These are phyloP conservation scores for Corymbia citriodora DNA, from an alignment of 441 rosid species.

Conservation along the genomic window DNA sequence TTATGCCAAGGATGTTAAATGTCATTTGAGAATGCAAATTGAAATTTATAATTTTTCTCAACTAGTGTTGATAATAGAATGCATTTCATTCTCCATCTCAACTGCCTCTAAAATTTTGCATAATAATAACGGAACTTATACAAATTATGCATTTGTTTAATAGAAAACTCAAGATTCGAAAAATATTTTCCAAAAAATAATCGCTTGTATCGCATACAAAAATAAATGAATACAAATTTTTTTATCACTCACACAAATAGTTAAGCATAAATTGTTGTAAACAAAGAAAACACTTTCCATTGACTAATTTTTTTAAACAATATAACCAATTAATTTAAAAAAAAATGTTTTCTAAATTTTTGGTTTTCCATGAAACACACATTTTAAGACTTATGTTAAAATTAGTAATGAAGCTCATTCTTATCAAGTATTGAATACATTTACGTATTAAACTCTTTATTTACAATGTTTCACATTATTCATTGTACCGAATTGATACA, in stretches of 20 bases:
- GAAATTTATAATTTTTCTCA: neutral
- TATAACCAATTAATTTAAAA: rapidly evolving
- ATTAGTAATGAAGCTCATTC: neutral
- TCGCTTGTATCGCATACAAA: rapidly evolving
- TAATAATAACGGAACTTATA: neutral
- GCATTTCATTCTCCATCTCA: neutral
- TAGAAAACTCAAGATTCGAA: rapidly evolving
- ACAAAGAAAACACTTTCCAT: no score
- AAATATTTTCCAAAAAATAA: rapidly evolving
- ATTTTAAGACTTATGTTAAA: neutral
- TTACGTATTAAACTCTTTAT: neutral
- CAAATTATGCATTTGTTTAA: neutral
- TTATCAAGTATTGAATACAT: neutral
- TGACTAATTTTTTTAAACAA: no score
- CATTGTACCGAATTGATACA: neutral
- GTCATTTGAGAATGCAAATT: neutral
- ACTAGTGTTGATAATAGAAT: neutral
- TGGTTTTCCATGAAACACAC: neutral
- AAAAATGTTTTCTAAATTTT: no score
- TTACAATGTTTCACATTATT: neutral
- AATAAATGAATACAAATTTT: no score
- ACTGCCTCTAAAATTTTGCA: rapidly evolving
- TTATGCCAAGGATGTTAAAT: rapidly evolving
- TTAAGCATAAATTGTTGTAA: rapidly evolving
- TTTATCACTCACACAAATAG: no score